These are phyloP conservation scores for Helicocarpus griseus DNA, from an alignment of 2,329 filamentous ascomycete species.

Conservation along the genomic window DNA sequence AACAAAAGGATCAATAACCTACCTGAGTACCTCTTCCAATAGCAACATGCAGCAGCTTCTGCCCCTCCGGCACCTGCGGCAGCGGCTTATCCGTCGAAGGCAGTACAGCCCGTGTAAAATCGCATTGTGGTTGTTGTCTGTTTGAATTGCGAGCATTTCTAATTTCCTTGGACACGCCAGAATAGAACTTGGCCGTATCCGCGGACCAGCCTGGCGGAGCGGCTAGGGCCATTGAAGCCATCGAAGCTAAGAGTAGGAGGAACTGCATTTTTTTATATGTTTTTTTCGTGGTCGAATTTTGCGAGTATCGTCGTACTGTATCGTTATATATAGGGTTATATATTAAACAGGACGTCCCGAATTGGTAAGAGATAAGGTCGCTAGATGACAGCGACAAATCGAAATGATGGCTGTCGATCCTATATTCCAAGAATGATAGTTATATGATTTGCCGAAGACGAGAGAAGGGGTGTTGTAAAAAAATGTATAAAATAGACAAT, in stretches of 20 bases:
- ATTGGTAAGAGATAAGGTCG: too few relatives aligned
- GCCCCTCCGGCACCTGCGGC: slow-evolving; percentile 49
- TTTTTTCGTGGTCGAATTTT: neutral
- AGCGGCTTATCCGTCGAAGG: slow-evolving; percentile 49
- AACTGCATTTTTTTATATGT: slow-evolving; percentile 14
- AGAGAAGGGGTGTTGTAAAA: neutral
- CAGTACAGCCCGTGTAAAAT: slow-evolving; percentile 25
- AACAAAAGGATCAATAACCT: slow-evolving; percentile 11
- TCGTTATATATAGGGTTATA: slow-evolving; percentile 9
- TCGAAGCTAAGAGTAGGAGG: slow-evolving; percentile 19
- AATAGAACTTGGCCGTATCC: slow-evolving; percentile 30
- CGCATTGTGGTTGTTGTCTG: slow-evolving; percentile 19
- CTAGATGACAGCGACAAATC: too few relatives aligned
- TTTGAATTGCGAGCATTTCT: slow-evolving; percentile 14
- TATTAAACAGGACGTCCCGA: too few relatives aligned
- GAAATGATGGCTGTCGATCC: too few relatives aligned
- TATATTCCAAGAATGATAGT: too few relatives aligned
- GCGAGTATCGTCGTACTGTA: neutral
- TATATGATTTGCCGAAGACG: too few relatives aligned
- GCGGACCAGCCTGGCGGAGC: slow-evolving; percentile 30
- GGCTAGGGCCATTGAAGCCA: slow-evolving; percentile 26
- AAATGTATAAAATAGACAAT: slow-evolving; percentile 2
- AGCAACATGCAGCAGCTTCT: slow-evolving; percentile 65
- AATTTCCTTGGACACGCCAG: slow-evolving; percentile 31
- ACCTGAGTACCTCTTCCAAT: slow-evolving; percentile 69